Conservation (phyloP, 2,329 filamentous ascomycete species). For the Pseudogymnoascus sp. region DNA sequence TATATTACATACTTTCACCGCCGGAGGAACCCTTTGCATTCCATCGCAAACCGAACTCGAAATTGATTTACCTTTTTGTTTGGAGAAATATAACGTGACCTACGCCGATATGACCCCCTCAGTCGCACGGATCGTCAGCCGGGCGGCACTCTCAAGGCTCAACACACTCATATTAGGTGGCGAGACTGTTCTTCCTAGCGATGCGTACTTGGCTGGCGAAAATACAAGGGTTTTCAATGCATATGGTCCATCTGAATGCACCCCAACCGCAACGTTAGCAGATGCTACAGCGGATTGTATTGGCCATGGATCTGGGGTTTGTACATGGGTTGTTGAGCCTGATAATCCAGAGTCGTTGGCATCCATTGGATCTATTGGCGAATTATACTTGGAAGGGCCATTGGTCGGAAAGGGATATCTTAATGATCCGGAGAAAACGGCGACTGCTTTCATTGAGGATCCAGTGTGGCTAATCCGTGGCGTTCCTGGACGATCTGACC, state of each 20-base stretch:
- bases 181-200: slow-evolving; percentile 66
- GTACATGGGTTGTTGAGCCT: slow-evolving; percentile 30
- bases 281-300: slow-evolving; percentile 13
- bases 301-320: slow-evolving; percentile 2
- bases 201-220: slow-evolving; percentile 31
- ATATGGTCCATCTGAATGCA: slow-evolving; percentile 81
- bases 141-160: slow-evolving; percentile 67
- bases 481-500: slow-evolving; percentile 1
- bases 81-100: slow-evolving; percentile 49
- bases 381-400: slow-evolving; percentile 32
- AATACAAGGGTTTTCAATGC: slow-evolving; percentile 32
- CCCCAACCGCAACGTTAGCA: slow-evolving; percentile 53
- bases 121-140: slow-evolving; percentile 76
- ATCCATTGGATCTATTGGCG: slow-evolving; percentile 9
- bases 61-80: slow-evolving; percentile 57
- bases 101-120: slow-evolving; percentile 22
- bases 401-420: slow-evolving; percentile 52
- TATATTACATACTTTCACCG: slow-evolving; percentile 10
- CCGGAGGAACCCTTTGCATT: slow-evolving; percentile 42
- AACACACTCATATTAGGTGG: slow-evolving; percentile 70
- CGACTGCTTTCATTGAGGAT: slow-evolving; percentile 42
- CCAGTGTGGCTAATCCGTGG: slow-evolving; percentile 17
- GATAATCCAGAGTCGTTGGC: neutral
- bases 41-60: slow-evolving; percentile 60
- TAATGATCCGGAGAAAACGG: slow-evolving; percentile 46